Percentiles rank a stretch among this genome's conserved stretches.
These are phyloP conservation scores for Phytophthora idaei DNA, from an alignment of 352 stramenopile genomes.

Conservation along the genomic window DNA sequence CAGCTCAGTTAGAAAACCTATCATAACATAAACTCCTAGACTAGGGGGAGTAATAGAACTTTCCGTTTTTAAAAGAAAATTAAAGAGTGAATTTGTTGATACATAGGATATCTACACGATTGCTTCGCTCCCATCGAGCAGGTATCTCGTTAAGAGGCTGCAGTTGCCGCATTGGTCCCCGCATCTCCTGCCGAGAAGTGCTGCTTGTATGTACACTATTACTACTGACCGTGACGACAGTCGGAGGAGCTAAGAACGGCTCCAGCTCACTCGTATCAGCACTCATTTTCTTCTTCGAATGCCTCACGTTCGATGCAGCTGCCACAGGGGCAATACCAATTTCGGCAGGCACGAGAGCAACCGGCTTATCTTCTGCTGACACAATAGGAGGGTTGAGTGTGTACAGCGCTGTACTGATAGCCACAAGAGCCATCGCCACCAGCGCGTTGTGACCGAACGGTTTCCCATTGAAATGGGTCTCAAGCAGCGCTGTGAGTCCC, in stretches of 20 bases:
- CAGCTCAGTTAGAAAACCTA: slow-evolving; percentile 32
- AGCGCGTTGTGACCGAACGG: slow-evolving; percentile 64
- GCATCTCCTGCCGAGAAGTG: slow-evolving; percentile 31
- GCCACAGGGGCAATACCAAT: slow-evolving; percentile 9
- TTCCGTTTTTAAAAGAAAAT: slow-evolving; percentile 5
- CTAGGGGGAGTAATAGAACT: too few relatives aligned
- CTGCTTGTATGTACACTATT: slow-evolving; percentile 33
- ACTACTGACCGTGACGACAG: slow-evolving; percentile 30
- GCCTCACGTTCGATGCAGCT: slow-evolving; percentile 11
- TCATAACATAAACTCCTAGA: background rate
- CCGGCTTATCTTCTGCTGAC: slow-evolving; percentile 24
- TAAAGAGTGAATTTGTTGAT: slow-evolving; percentile 28
- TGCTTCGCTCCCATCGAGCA: slow-evolving; percentile 14
- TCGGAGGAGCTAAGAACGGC: slow-evolving; percentile 43
- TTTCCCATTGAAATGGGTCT: slow-evolving; percentile 75
- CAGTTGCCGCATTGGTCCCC: slow-evolving; percentile 21
- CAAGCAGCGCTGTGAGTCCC: slow-evolving; percentile 75
- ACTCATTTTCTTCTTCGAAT: slow-evolving; percentile 47
- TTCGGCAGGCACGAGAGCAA: slow-evolving; percentile 9
- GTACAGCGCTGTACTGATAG: slow-evolving; percentile 70
- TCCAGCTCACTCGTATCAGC: slow-evolving; percentile 33
- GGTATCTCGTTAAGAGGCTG: slow-evolving; percentile 20
- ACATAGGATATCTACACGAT: slow-evolving; percentile 28
- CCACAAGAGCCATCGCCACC: slow-evolving; percentile 65
- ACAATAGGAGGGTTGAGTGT: slow-evolving; percentile 63